These are phyloP conservation scores for Hanseniaspora valbyensis DNA, from an alignment of 805 yeast genomes.

Conservation along the genomic window DNA sequence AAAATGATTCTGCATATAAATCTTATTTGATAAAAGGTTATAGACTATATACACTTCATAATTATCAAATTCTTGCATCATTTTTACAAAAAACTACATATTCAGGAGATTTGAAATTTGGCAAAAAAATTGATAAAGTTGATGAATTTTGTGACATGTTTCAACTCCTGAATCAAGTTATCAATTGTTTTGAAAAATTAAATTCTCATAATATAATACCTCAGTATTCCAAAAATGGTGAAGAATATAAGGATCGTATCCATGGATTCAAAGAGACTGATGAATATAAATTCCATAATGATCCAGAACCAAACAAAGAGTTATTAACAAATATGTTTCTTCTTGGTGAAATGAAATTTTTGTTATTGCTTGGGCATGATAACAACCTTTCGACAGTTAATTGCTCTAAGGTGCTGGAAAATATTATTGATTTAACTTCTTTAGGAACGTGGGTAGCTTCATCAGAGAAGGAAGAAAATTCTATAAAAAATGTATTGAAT, in stretches of 20 bases:
- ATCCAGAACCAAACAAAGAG: neutral
- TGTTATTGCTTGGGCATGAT: conserved; percentile 7
- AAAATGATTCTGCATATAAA: neutral
- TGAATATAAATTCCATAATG: neutral
- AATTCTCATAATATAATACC: too few species aligned
- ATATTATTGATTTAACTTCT: conserved; percentile 61
- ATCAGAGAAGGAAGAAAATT: conserved; percentile 60
- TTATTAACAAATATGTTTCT: neutral
- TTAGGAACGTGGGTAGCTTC: conserved; percentile 79
- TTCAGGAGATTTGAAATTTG: neutral
- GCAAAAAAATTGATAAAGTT: neutral
- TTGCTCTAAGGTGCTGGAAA: neutral
- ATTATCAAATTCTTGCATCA: neutral
- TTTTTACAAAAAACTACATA: neutral
- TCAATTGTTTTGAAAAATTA: neutral
- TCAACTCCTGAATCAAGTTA: neutral
- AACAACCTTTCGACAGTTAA: neutral
- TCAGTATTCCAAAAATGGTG: too few species aligned
- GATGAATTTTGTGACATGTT: neutral
- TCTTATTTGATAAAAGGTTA: neutral
- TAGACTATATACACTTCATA: neutral
- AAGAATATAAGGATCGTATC: too few species aligned
- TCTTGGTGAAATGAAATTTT: neutral
- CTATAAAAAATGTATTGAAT: conserved; percentile 59
- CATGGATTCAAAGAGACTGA: too few species aligned